These are phyloP conservation scores for Mortierella sp. DNA, from an alignment of 371 early-diverging fungal species.

Conservation along the genomic window DNA sequence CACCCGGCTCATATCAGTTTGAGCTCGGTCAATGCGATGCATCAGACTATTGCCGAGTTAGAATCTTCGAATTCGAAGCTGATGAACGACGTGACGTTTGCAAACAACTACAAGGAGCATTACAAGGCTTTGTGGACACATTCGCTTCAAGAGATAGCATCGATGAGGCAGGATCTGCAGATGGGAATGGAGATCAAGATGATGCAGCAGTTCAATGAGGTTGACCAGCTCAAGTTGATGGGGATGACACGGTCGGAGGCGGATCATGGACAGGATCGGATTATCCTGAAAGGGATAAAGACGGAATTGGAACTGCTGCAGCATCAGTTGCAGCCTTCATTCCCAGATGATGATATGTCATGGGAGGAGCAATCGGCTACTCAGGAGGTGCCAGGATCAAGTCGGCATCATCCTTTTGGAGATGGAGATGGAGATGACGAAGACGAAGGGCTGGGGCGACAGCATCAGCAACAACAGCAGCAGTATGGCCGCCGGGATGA, in stretches of 20 bases:
- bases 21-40: conserved; percentile 33
- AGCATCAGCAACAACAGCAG: conserved; percentile 20
- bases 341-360: conserved; percentile 47
- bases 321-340: conserved; percentile 38
- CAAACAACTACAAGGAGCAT: conserved; percentile 55
- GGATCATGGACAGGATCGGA: conserved; percentile 46
- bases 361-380: conserved; percentile 28
- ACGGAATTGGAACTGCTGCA: conserved; percentile 52
- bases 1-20: conserved; percentile 46
- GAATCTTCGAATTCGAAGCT: conserved; percentile 44
- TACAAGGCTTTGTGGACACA: conserved; percentile 54
- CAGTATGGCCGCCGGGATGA: conserved; percentile 5
- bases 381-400: conserved; percentile 25
- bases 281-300: conserved; percentile 41
- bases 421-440: conserved; percentile 20
- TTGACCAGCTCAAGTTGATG: conserved; percentile 51
- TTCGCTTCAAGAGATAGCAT: conserved; percentile 49
- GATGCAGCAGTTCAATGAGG: conserved; percentile 53
- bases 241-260: conserved; percentile 47
- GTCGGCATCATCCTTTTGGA: conserved; percentile 6
- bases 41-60: conserved; percentile 45
- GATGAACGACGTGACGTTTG: conserved; percentile 52
- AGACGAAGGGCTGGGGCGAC: conserved; percentile 16
- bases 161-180: conserved; percentile 53
- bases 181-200: conserved; percentile 57